These are phyloP conservation scores for Camillea tinctor DNA, from an alignment of 2,329 filamentous ascomycete genomes.

Conservation along the genomic window DNA sequence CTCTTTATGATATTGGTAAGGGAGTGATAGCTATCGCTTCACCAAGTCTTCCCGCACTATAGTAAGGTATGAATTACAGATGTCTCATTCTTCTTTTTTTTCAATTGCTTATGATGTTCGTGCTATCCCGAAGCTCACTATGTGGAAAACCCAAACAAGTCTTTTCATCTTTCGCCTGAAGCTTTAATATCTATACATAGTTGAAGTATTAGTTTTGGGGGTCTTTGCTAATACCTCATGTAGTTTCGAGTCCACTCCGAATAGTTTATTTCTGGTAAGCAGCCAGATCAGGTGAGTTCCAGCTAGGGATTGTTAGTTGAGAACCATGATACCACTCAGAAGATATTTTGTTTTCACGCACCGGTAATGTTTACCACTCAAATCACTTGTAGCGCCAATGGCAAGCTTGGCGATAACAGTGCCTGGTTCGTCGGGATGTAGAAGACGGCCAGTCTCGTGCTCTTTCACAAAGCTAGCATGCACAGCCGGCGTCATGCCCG, in stretches of 20 bases:
- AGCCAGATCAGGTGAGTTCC: constrained; percentile 52
- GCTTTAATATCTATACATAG: constrained; percentile 25
- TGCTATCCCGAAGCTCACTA: constrained; percentile 70
- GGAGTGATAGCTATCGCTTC: not conserved
- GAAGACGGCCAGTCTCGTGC: constrained; percentile 67
- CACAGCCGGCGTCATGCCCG: constrained; percentile 51
- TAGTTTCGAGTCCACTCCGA: constrained; percentile 1
- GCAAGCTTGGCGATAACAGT: constrained; percentile 81
- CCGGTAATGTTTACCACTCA: constrained; percentile 76
- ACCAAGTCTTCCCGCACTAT: not conserved
- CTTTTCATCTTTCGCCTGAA: constrained; percentile 88
- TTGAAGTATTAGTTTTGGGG: not conserved
- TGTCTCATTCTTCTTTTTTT: constrained; percentile 19
- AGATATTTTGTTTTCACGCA: constrained; percentile 41
- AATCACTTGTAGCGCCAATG: constrained; percentile 58
- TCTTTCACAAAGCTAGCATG: constrained; percentile 69
- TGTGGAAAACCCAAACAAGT: constrained; percentile 65
- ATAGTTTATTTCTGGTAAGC: constrained; percentile 43
- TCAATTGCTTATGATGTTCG: constrained; percentile 63
- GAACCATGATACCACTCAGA: not conserved
- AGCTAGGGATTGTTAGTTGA: constrained; percentile 40
- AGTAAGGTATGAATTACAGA: constrained; percentile 28
- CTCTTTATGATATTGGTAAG: not conserved
- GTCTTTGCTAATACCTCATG: constrained; percentile 6
- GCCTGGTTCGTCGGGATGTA: constrained; percentile 82